phyloP scores from a whole-genome alignment of 768 basidiomycete species.

The Astraeus odoratus region DNA sequence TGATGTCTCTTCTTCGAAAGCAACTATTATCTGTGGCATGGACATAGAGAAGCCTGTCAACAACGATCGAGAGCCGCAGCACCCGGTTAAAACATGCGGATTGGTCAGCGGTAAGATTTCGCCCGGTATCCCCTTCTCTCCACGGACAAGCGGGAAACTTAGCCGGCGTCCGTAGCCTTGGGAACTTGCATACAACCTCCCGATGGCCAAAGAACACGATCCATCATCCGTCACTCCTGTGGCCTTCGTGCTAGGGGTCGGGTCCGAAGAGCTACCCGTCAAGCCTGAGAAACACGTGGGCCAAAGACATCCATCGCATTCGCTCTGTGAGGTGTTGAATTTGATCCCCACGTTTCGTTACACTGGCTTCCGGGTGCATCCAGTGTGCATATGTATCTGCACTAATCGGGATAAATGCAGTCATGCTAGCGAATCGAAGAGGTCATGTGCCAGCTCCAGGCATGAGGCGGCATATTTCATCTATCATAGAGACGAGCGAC shows the following conservation, averaged over 20 bases:
- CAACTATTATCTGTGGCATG: neutral
- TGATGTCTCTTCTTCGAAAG: neutral
- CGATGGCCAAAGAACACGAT: no score
- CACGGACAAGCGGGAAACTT: no score
- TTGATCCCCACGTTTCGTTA: slow-evolving; percentile 2
- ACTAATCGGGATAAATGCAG: slow-evolving; percentile 8
- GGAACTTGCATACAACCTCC: no score
- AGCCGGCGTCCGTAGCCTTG: no score
- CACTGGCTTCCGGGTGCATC: no score
- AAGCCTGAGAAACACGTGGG: slow-evolving; percentile 9
- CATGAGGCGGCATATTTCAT: slow-evolving; percentile 4
- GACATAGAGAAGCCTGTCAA: slow-evolving; percentile 14
- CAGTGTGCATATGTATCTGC: neutral
- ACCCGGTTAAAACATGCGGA: neutral
- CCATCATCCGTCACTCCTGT: neutral
- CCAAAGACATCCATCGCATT: neutral
- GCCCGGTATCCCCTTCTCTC: neutral
- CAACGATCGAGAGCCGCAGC: slow-evolving; percentile 2
- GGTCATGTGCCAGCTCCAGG: slow-evolving; percentile 9
- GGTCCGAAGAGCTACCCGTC: slow-evolving; percentile 4
- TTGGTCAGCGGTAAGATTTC: neutral
- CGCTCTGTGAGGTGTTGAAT: neutral
- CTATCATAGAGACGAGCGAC: slow-evolving; percentile 8
- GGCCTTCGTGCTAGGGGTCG: neutral
- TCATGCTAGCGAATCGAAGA: slow-evolving; percentile 9